Conservation (phyloP, 768 basidiomycete species). For the Filobasidium wieringae region DNA sequence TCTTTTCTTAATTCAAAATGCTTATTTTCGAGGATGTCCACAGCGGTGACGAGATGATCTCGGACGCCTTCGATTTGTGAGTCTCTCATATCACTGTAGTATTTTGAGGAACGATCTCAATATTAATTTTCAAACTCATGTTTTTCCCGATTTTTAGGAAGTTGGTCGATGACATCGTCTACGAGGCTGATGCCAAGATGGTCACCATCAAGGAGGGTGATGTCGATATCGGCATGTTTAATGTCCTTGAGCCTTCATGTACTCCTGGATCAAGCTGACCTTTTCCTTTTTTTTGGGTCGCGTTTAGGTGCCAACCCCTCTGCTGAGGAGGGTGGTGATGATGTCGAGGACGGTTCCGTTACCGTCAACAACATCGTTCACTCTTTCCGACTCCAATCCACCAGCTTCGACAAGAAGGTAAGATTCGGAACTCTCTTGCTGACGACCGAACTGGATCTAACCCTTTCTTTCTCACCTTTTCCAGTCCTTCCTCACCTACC, state of each 20-base stretch:
- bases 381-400: slow-evolving; percentile 78
- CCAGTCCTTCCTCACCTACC: slow-evolving; percentile 54
- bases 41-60: slow-evolving; percentile 77
- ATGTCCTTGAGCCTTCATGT: background rate
- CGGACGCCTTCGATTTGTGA: slow-evolving; percentile 79
- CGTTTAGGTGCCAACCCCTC: slow-evolving; percentile 82
- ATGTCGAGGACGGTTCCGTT: slow-evolving; percentile 61
- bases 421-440: slow-evolving; percentile 3
- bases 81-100: slow-evolving; percentile 26
- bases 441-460: background rate
- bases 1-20: slow-evolving; percentile 24
- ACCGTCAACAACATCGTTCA: slow-evolving; percentile 80
- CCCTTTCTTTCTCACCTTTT: background rate
- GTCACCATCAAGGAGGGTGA: slow-evolving; percentile 65
- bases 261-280: background rate
- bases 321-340: slow-evolving; percentile 70
- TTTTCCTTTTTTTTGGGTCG: background rate
- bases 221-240: slow-evolving; percentile 69
- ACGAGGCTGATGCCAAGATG: slow-evolving; percentile 71
- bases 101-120: background rate
- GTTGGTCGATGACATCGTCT: slow-evolving; percentile 61
- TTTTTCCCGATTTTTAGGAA: slow-evolving; percentile 46
- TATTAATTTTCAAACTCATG: background rate
- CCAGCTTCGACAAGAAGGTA: slow-evolving; percentile 75
- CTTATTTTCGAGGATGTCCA: slow-evolving; percentile 45